These are phyloP conservation scores for Russula sp. DNA, from an alignment of 768 basidiomycete genomes.

Conservation along the genomic window DNA sequence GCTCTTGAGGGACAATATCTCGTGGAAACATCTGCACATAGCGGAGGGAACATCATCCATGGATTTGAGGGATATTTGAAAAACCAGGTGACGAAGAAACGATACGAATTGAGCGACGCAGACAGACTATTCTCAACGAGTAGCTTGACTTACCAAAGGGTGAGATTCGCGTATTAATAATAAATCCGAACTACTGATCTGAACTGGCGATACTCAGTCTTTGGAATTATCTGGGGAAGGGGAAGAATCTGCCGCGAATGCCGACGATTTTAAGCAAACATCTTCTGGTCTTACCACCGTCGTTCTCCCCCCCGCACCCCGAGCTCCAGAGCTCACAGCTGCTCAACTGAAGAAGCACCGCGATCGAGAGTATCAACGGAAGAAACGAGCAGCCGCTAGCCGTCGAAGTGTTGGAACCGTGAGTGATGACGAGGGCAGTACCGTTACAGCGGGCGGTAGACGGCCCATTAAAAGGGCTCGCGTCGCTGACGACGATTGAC, in stretches of 20 bases:
- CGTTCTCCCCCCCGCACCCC: conserved; percentile 66
- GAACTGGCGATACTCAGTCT: conserved; percentile 43
- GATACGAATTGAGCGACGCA: conserved; percentile 68
- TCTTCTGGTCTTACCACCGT: conserved; percentile 72
- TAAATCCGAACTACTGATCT: not conserved
- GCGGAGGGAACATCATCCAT: conserved; percentile 82
- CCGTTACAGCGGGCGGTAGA: conserved; percentile 39
- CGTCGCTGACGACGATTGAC: conserved; percentile 46
- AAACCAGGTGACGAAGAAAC: conserved; percentile 62
- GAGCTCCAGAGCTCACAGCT: conserved; percentile 58
- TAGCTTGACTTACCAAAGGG: conserved; percentile 72
- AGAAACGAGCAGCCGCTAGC: conserved; percentile 59
- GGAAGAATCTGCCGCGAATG: conserved; percentile 53
- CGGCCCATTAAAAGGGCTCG: conserved; percentile 66
- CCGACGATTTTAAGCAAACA: conserved; percentile 64
- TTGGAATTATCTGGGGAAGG: conserved; percentile 69
- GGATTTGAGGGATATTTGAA: conserved; percentile 87
- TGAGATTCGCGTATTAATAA: conserved; percentile 26
- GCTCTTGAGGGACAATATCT: conserved; percentile 71
- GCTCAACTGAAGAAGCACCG: conserved; percentile 72
- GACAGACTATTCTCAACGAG: conserved; percentile 82
- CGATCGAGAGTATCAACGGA: conserved; percentile 78
- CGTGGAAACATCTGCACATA: conserved; percentile 67
- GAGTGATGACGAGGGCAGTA: conserved; percentile 65
- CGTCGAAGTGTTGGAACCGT: conserved; percentile 58